phyloP scores from a whole-genome alignment of 2,329 filamentous ascomycete genomes.

The Phaeosphaeria sp. region DNA sequence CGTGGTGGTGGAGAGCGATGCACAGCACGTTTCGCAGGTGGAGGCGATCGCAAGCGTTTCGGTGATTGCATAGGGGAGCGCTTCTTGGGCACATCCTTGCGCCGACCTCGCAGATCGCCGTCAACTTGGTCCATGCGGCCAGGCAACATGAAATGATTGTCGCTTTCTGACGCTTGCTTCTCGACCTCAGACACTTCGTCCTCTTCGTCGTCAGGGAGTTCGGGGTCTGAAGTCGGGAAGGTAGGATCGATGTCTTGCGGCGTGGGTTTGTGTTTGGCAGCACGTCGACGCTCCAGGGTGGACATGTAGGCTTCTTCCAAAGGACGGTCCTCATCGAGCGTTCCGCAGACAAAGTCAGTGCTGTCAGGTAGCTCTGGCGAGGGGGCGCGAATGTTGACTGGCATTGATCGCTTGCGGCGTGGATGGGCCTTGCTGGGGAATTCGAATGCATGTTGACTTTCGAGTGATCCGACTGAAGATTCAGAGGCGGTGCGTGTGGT shows the following conservation, averaged over 20 bases:
- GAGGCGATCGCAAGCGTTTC: slow-evolving; percentile 65
- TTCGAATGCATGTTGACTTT: slow-evolving; percentile 44
- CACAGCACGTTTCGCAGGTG: slow-evolving; percentile 47
- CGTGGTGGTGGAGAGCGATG: slow-evolving; percentile 53
- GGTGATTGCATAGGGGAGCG: slow-evolving; percentile 64
- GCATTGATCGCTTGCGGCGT: slow-evolving; percentile 57
- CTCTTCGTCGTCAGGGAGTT: slow-evolving; percentile 78
- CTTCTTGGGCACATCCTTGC: slow-evolving; percentile 39
- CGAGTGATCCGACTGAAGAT: slow-evolving; percentile 62
- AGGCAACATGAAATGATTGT: slow-evolving; percentile 73
- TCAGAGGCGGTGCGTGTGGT: slow-evolving; percentile 58
- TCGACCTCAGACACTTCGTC: slow-evolving; percentile 52
- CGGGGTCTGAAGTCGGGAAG: slow-evolving; percentile 92
- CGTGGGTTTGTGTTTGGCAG: slow-evolving; percentile 79
- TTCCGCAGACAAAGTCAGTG: slow-evolving; percentile 99
- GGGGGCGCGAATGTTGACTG: slow-evolving; percentile 64
- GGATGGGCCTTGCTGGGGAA: slow-evolving; percentile 33
- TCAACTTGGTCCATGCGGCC: slow-evolving; percentile 74
- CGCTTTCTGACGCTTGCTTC: slow-evolving; percentile 61
- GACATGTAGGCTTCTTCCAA: slow-evolving; percentile 94
- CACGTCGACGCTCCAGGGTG: slow-evolving; percentile 80
- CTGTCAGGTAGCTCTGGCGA: slow-evolving; percentile 92
- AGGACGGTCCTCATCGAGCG: slow-evolving; percentile 91
- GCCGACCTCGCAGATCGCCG: slow-evolving; percentile 52
- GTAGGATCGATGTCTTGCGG: slow-evolving; percentile 94